phyloP scores from a whole-genome alignment of 2,329 filamentous ascomycete genomes.

The Epichloe bromicola region DNA sequence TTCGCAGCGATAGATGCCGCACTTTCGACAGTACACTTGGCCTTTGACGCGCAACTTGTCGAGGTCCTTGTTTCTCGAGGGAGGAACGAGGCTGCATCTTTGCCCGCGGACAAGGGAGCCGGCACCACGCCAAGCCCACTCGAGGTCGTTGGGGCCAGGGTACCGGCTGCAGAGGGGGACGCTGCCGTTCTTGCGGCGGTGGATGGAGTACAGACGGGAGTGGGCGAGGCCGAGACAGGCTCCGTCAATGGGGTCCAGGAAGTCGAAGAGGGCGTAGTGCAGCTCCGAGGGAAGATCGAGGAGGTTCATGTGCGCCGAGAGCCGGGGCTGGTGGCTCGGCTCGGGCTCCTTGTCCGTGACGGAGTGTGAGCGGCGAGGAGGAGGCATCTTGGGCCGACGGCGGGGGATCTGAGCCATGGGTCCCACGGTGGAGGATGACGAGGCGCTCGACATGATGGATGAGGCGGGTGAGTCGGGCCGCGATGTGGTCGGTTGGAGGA shows the following conservation, averaged over 20 bases:
- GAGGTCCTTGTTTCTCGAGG: constrained; percentile 17
- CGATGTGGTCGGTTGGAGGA: constrained; percentile 6
- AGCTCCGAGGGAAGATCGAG: constrained; percentile 44
- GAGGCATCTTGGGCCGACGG: constrained; percentile 25
- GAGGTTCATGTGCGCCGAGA: constrained; percentile 32
- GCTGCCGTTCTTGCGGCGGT: constrained; percentile 40
- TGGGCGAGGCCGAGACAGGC: constrained; percentile 48
- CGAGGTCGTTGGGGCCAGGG: constrained; percentile 47
- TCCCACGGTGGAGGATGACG: constrained; percentile 6
- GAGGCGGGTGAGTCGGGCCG: constrained; percentile 3
- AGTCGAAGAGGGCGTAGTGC: constrained; percentile 47
- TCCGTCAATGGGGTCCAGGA: constrained; percentile 51
- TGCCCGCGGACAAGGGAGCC: constrained; percentile 26
- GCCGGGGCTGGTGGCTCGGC: constrained; percentile 33
- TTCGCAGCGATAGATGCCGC: constrained; percentile 47
- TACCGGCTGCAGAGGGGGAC: constrained; percentile 46
- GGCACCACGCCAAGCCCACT: constrained; percentile 50
- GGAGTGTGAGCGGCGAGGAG: constrained; percentile 44
- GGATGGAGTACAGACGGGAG: constrained; percentile 44
- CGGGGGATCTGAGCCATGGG: constrained; percentile 13
- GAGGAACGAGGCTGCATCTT: not conserved
- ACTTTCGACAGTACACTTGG: constrained; percentile 50
- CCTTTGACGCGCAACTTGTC: constrained; percentile 39
- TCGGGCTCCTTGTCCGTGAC: constrained; percentile 49
- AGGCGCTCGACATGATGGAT: not conserved